These are phyloP conservation scores for Chytridium lagenaria DNA, from an alignment of 371 early-diverging fungal species.

Conservation along the genomic window DNA sequence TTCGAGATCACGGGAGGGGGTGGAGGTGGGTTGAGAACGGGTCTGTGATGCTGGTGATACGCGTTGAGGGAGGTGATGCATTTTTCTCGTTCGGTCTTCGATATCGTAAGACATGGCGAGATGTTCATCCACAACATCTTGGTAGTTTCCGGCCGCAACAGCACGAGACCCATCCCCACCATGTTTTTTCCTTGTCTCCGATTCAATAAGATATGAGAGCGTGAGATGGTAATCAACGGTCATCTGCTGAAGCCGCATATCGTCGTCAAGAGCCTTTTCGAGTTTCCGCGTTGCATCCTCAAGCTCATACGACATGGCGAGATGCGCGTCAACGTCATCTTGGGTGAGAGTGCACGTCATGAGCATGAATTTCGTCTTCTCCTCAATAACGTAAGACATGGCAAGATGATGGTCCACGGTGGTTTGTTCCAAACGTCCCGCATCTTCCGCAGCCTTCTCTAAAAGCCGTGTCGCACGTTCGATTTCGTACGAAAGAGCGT, in stretches of 20 bases:
- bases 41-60: neutral
- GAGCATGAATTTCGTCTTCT: neutral
- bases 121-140: conserved; percentile 5
- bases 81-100: neutral
- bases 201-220: conserved; percentile 26
- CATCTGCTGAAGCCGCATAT: conserved; percentile 3
- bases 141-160: neutral
- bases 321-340: conserved; percentile 9
- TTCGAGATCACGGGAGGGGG: neutral
- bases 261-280: neutral
- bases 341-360: neutral
- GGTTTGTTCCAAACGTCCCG: neutral
- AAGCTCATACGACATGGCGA: conserved; percentile 7
- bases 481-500: conserved; percentile 12
- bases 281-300: conserved; percentile 8
- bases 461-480: neutral
- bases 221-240: conserved; percentile 25
- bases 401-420: conserved; percentile 20
- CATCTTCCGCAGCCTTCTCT: neutral
- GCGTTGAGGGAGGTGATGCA: neutral
- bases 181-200: neutral
- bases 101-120: conserved; percentile 9
- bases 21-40: neutral
- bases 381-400: conserved; percentile 22
- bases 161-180: neutral